Evolutionary conservation across 208 protist genomes (phyloP), one percentile per base, ranked within the genome.

Genomic region (Porcisia hertigi): DNA sequence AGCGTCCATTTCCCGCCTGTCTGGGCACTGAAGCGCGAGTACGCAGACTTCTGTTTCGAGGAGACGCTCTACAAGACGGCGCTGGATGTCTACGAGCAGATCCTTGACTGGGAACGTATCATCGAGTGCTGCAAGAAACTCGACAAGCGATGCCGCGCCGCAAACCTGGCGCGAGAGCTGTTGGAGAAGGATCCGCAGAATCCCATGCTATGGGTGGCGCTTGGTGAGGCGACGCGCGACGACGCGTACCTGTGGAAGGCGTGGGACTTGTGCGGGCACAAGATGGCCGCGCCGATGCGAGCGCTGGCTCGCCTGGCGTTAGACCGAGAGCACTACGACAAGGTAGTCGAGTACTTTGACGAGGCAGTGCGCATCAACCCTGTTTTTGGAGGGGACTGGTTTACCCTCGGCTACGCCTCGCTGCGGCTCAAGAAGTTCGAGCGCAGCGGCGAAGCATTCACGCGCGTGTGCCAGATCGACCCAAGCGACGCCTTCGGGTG

Each of bases 351-450:
- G 69, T 96, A 92, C 81, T 98, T 98, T 82, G 94, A 98, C 81
- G 82, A 88, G 43, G 92, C 92, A 1, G 88, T 98, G 18, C 69
- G 75, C 30, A 79, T 98, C 53, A 98, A 97, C 83, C 93, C 93
- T 14, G 80, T 98, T 2, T 98, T 96, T 80, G 94, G 93, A 36
- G 93, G 88, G 3, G 91, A 98, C 83, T 98, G 96, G 95, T 98
- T 98, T 72, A 83, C 92, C 0, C 85, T 97, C 2, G 96, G 94
- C 39, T 98, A 91, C 75, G 90, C 93, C 6, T 83, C 90, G 16
- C 88, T 98, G 77, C 83, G 87, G 47, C 76, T 93, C 69, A 69
- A 91, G 74, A 75, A 90, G 36, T 93, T 89, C 83, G 71, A 88
- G 14, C 89, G 92, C 60, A 89, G 94, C 69, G 82, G 87, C 14